phyloP scores from a whole-genome alignment of 352 stramenopile genomes.

The Phytophthora aleatoria region DNA sequence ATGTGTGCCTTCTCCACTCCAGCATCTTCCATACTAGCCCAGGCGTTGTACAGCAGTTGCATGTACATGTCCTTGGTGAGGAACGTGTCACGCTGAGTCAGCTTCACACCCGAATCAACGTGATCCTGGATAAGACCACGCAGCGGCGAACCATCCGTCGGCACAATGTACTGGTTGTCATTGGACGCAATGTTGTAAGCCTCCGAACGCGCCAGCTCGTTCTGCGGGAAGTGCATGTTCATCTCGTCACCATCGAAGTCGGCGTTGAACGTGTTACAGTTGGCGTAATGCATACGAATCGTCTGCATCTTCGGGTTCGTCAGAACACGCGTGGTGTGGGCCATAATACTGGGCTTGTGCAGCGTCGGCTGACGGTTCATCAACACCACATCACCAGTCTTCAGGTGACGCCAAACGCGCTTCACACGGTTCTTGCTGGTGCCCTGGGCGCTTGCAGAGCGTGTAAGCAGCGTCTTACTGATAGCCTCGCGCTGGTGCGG shows the following conservation, averaged over 20 bases:
- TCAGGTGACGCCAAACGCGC: conserved; percentile 97
- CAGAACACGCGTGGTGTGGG: conserved; percentile 97
- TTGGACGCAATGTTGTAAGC: conserved; percentile 98
- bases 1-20: conserved; percentile 90
- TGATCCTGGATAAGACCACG: conserved; percentile 99
- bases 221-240: conserved; percentile 99
- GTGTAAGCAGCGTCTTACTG: conserved; percentile 94
- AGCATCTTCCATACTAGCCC: conserved; percentile 95
- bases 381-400: conserved; percentile 98
- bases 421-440: conserved; percentile 91
- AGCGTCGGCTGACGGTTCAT: conserved; percentile 99
- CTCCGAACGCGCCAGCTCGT: conserved; percentile 97
- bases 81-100: conserved; percentile 98
- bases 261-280: conserved; percentile 99
- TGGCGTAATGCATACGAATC: conserved; percentile 99
- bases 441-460: conserved; percentile 79
- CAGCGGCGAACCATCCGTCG: conserved; percentile 97
- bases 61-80: conserved; percentile 98
- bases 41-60: conserved; percentile 96
- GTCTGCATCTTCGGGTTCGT: conserved; percentile 98
- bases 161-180: conserved; percentile 98
- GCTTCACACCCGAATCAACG: conserved; percentile 98
- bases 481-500: conserved; percentile 94
- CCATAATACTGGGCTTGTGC: conserved; percentile 99
- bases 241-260: conserved; percentile 99